These are phyloP conservation scores for Cicer judaicum DNA, from an alignment of 306 rosid species.

Conservation along the genomic window DNA sequence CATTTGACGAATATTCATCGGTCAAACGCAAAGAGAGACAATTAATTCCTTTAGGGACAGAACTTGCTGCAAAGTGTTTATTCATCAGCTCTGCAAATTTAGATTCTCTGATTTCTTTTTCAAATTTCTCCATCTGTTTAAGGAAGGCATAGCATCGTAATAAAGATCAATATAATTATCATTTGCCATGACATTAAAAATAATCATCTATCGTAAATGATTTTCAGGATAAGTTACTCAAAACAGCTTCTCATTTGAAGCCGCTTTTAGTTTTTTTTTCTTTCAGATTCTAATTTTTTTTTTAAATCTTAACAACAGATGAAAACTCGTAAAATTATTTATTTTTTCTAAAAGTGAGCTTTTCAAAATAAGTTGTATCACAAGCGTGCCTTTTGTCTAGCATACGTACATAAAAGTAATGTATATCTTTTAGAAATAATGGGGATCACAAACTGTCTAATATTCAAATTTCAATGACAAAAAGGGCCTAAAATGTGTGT, in stretches of 20 bases:
- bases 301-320: too few relatives aligned
- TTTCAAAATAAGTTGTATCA: too few relatives aligned
- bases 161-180: conserved; percentile 30
- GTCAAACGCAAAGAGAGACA: conserved; percentile 96
- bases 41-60: conserved; percentile 93
- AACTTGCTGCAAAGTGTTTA: conserved; percentile 96
- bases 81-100: conserved; percentile 90
- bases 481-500: not conserved
- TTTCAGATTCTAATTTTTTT: too few relatives aligned
- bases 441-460: not conserved
- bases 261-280: too few relatives aligned
- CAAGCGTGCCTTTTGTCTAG: not conserved
- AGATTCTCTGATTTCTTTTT: conserved; percentile 79
- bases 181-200: not conserved
- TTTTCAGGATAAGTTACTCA: too few relatives aligned
- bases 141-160: conserved; percentile 34
- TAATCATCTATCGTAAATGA: too few relatives aligned
- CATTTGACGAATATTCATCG: conserved; percentile 98
- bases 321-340: too few relatives aligned
- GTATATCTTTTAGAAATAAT: not conserved
- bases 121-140: conserved; percentile 92
- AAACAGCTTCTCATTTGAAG: too few relatives aligned
- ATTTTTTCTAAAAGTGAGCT: too few relatives aligned
- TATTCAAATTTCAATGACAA: conserved; percentile 29
- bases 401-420: not conserved